phyloP scores from a whole-genome alignment of 441 rosid species.

The Populus hybrid region DNA sequence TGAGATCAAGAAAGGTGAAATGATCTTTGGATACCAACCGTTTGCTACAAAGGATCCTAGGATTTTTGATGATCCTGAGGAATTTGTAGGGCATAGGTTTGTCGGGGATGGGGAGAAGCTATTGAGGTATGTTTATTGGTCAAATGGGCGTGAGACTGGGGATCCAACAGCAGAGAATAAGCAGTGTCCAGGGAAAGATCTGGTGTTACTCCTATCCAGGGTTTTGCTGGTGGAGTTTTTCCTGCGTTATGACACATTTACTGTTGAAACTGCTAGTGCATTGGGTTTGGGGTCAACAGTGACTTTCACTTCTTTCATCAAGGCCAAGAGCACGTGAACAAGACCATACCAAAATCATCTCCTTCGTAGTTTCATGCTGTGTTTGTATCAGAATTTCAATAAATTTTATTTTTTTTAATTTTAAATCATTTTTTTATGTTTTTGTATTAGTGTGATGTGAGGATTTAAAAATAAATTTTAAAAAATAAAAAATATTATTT shows the following conservation, averaged over 20 bases:
- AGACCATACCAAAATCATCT: too few species aligned
- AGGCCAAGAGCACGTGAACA: slow-evolving; percentile 16
- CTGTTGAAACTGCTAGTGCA: slow-evolving; percentile 32
- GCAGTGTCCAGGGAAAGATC: slow-evolving; percentile 76
- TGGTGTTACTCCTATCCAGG: slow-evolving; percentile 54
- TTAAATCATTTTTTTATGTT: too few species aligned
- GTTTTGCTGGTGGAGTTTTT: slow-evolving; percentile 55
- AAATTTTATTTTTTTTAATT: too few species aligned
- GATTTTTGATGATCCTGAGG: slow-evolving; percentile 45
- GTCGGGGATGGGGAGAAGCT: slow-evolving; percentile 64
- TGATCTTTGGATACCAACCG: slow-evolving; percentile 64
- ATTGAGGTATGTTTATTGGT: slow-evolving; percentile 65
- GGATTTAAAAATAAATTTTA: too few species aligned
- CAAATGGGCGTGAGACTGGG: slow-evolving; percentile 68
- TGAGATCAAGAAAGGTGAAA: slow-evolving; percentile 56
- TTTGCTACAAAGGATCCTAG: slow-evolving; percentile 59
- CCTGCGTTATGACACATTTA: slow-evolving; percentile 74
- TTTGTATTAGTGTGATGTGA: too few species aligned
- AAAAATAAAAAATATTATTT: too few species aligned
- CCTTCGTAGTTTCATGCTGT: too few species aligned
- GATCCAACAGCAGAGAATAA: slow-evolving; percentile 52
- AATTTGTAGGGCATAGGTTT: slow-evolving; percentile 60
- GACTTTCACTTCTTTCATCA: slow-evolving; percentile 52
- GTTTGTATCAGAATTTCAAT: too few species aligned
- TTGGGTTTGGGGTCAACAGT: slow-evolving; percentile 46